These are phyloP conservation scores for Sextonia rubra DNA, from an alignment of 164 flowering plant species.

Conservation along the genomic window DNA sequence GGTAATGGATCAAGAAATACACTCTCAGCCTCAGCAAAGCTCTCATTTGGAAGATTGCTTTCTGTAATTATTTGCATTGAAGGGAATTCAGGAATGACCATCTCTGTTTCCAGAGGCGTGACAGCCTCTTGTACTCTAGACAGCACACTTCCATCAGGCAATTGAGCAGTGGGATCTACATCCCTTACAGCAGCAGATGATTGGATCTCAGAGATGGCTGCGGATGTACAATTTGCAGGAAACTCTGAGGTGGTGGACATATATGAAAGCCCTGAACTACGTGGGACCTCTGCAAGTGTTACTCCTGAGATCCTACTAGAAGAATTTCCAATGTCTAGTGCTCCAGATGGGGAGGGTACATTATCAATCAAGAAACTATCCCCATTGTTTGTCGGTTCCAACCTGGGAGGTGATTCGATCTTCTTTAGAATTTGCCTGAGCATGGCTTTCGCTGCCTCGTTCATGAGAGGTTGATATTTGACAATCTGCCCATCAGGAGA, in stretches of 20 bases:
- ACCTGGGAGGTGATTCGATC: conserved; percentile 40
- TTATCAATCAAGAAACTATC: conserved; percentile 43
- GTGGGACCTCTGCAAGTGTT: conserved; percentile 59
- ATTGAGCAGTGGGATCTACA: conserved; percentile 20
- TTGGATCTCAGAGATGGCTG: conserved; percentile 38
- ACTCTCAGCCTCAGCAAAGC: conserved; percentile 24
- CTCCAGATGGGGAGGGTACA: conserved; percentile 30
- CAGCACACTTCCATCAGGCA: conserved; percentile 27
- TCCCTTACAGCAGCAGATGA: conserved; percentile 30
- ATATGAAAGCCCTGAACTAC: conserved; percentile 29
- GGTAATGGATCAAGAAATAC: conserved; percentile 36
- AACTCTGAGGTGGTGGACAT: conserved; percentile 25
- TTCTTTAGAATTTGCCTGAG: conserved; percentile 56
- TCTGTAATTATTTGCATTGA: conserved; percentile 34
- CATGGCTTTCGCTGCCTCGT: conserved; percentile 79
- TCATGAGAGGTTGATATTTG: conserved; percentile 70
- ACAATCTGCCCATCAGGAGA: conserved; percentile 73
- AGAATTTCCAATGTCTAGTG: conserved; percentile 39
- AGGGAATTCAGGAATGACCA: conserved; percentile 43
- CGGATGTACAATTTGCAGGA: conserved; percentile 20
- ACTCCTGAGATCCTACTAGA: conserved; percentile 44
- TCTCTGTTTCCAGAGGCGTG: conserved; percentile 22
- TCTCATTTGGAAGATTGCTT: conserved; percentile 27
- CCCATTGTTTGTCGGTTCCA: conserved; percentile 33
- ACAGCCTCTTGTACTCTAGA: conserved; percentile 34